Evolutionary conservation across 1,284 basidiomycete species (phyloP).

Genomic region (Omphalotus olearius): DNA sequence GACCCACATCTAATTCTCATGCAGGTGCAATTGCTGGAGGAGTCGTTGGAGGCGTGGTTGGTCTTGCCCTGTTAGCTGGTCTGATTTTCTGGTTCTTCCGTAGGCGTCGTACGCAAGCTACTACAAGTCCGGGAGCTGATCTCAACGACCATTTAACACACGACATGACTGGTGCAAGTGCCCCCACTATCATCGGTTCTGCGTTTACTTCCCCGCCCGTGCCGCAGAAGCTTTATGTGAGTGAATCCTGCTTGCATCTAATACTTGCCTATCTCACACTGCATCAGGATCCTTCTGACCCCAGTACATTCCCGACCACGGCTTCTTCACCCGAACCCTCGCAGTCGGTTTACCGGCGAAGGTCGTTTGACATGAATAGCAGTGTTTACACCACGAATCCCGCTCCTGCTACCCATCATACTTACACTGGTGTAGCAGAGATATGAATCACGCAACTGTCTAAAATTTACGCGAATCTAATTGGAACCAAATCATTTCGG

Average conservation of each 20-base stretch:
- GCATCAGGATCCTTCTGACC: conserved; percentile 39
- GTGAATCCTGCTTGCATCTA: conserved; percentile 12
- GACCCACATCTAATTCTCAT: conserved; percentile 22
- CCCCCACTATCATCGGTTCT: conserved; percentile 11
- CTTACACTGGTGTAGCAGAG: conserved; percentile 6
- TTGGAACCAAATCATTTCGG: background rate
- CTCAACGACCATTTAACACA: conserved; percentile 10
- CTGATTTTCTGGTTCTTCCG: conserved; percentile 32
- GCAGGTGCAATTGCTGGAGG: conserved; percentile 42
- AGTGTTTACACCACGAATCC: background rate
- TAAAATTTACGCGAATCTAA: background rate
- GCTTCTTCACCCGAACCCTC: background rate
- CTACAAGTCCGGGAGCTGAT: conserved; percentile 14
- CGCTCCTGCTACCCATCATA: background rate
- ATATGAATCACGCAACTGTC: conserved; percentile 3
- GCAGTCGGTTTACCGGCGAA: background rate
- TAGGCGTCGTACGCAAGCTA: conserved; percentile 23
- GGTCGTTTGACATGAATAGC: background rate
- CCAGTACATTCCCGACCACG: conserved; percentile 35
- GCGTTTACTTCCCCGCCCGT: conserved; percentile 20
- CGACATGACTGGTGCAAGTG: conserved; percentile 10
- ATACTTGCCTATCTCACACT: conserved; percentile 8
- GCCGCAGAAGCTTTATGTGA: conserved; percentile 31
- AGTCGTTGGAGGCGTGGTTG: conserved; percentile 36
- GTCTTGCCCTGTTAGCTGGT: conserved; percentile 24